A percentile compares a stretch with the other conserved stretches of the same genome.
phyloP scores from a whole-genome alignment of 176 grass and related monocot genomes.

The Olyra latifolia region DNA sequence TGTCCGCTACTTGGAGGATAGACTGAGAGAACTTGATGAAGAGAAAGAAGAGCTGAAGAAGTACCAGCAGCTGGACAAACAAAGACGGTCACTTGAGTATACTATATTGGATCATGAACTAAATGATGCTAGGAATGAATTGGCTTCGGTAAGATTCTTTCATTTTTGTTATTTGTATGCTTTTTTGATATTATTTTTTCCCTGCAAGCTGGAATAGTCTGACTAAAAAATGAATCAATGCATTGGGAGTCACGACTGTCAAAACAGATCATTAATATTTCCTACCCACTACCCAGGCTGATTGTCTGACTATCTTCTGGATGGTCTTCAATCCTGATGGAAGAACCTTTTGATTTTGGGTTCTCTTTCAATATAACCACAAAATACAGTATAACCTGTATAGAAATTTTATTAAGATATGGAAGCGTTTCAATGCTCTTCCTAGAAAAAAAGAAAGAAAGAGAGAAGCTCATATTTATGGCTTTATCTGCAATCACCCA shows the following conservation, averaged over 20 bases:
- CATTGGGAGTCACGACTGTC: neutral
- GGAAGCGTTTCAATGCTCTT: neutral
- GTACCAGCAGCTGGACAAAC: conserved; percentile 97
- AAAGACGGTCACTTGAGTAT: conserved; percentile 91
- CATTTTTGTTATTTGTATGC: conserved; percentile 1
- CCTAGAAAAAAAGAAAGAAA: neutral
- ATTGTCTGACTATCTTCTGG: neutral
- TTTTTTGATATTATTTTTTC: neutral
- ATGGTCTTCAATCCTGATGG: neutral
- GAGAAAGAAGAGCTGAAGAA: conserved; percentile 98
- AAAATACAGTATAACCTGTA: neutral
- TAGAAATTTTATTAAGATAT: conserved; percentile 1
- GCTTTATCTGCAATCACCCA: neutral
- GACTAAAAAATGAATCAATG: neutral
- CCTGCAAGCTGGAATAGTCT: neutral
- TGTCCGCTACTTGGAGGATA: conserved; percentile 86
- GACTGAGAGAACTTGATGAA: conserved; percentile 91
- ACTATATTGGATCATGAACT: conserved; percentile 94
- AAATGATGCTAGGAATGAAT: conserved; percentile 81
- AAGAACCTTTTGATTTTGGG: neutral
- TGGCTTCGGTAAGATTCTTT: conserved; percentile 57
- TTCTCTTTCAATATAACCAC: neutral
- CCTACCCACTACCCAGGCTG: neutral
- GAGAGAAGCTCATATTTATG: neutral
- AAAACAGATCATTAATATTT: conserved; percentile 20